Evolutionary conservation across 2,329 filamentous ascomycete genomes (phyloP), one percentile per base, ranked within the genome.

Genomic region (Neonectria punicea): DNA sequence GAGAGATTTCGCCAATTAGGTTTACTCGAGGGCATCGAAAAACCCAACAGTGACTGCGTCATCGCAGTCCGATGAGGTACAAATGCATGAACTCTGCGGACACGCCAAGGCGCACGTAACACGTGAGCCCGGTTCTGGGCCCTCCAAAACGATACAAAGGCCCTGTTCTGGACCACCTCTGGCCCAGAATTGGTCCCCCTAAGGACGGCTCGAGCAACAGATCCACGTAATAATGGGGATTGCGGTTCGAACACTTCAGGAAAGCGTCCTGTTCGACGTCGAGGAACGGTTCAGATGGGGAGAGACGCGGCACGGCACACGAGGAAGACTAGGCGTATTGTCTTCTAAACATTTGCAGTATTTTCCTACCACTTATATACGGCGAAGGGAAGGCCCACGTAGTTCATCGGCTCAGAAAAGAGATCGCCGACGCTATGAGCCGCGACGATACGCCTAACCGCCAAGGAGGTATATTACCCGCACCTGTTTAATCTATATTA

Each of bases 211-310:
- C 5, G 51, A 41, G 32, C 51, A 6, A 41, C 32, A 54, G 25
- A 39, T 54, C 13, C 51, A 54, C n/a, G 34, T 18, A 41, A 54
- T 54, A 18, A 54, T 32, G 30, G 34, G n/a, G 10, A 54, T 54
- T 10, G 5, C 32, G 7, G 7, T 54, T 9, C 6, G 11, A 39
- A 32, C 32, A 4, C 51, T 54, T 54, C 51, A 20, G 8, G 51
- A 32, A 22, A 20, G 6, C 18, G 8, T 32, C 18, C 51, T 54
- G 32, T 54, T 54, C 30, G 18, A 25, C 13, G 36, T 54, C n/a
- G 51, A 18, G 2, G 51, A 54, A 32, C 51, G 51, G 7, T 2
- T 54, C 8, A 20, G 5, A 39, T 54, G 51, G 51, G 30, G 32
- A 41, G 18, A 41, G 13, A 18, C 51, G 51, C 18, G 16, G 41